Percentiles rank a stretch among this genome's conserved stretches.
phyloP scores from a whole-genome alignment of 1,139 yeast species.

The Kodamaea arcana region DNA sequence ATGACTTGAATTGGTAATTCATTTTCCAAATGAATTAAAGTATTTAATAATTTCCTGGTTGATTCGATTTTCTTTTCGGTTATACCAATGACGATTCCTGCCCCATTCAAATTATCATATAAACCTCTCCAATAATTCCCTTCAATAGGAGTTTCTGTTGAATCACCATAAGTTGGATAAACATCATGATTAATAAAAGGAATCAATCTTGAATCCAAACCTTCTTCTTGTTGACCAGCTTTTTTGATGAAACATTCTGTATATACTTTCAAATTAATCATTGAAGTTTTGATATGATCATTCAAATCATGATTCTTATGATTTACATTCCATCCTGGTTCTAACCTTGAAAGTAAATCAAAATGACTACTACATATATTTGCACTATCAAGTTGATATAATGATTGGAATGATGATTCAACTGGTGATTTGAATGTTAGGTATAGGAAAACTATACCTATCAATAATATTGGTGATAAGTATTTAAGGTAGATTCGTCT shows the following conservation, averaged over 20 bases:
- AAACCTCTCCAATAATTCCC: conserved; percentile 15
- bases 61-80: conserved; percentile 27
- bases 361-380: conserved; percentile 1
- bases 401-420: no score
- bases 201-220: conserved; percentile 5
- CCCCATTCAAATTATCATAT: conserved; percentile 23
- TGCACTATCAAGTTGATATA: not conserved
- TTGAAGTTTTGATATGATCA: conserved; percentile 6
- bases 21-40: conserved; percentile 29
- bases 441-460: no score
- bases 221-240: not conserved
- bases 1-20: conserved; percentile 36
- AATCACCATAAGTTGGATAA: conserved; percentile 5
- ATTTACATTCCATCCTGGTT: conserved; percentile 6
- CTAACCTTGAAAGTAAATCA: conserved; percentile 3
- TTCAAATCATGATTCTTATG: not conserved
- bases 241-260: conserved; percentile 7
- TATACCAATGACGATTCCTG: conserved; percentile 38
- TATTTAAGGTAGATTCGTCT: no score
- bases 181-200: conserved; percentile 6
- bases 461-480: no score
- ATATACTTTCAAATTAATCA: conserved; percentile 9
- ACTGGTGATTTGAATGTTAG: no score
- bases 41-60: conserved; percentile 24
- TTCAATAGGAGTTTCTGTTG: not conserved